Conservation (phyloP, 2,329 filamentous ascomycete genomes). For the Lecanicillium sp. region DNA sequence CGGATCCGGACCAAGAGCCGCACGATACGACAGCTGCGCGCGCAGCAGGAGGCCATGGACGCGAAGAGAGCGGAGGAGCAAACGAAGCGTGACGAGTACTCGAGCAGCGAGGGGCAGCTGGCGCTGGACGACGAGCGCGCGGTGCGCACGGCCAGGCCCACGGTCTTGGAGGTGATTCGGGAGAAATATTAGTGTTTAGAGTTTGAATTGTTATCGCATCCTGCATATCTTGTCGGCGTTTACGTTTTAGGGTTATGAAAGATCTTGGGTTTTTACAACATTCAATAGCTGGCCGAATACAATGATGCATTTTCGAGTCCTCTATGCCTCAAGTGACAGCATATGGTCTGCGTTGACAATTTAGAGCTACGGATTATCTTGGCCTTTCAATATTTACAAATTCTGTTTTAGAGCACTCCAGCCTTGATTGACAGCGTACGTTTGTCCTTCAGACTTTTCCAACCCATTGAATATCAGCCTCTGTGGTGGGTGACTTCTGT, state of each 20-base stretch:
- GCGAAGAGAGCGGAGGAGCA: slow-evolving; percentile 27
- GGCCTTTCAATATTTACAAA: too few species aligned
- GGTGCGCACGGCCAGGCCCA: background rate
- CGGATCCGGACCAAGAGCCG: slow-evolving; percentile 47
- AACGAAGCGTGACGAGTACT: slow-evolving; percentile 18
- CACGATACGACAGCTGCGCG: slow-evolving; percentile 38
- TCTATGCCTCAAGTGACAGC: background rate
- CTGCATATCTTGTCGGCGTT: background rate
- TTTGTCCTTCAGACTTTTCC: too few species aligned
- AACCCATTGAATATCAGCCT: too few species aligned
- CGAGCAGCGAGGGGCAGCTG: slow-evolving; percentile 9
- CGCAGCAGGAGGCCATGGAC: slow-evolving; percentile 36
- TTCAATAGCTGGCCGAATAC: background rate
- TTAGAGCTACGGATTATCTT: too few species aligned
- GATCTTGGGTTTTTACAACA: too few species aligned
- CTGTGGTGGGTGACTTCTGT: too few species aligned
- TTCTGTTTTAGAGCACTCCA: too few species aligned
- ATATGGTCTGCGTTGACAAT: too few species aligned
- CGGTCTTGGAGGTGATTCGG: background rate
- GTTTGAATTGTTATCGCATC: too few species aligned
- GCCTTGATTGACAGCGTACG: too few species aligned
- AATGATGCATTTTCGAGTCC: background rate
- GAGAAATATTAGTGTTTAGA: too few species aligned
- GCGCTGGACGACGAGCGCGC: background rate
- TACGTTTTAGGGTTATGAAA: background rate